A percentile compares a stretch with the other conserved stretches of the same genome.
Conservation (phyloP, 2,329 filamentous ascomycete species). For the Grosmannia clavigera region DNA sequence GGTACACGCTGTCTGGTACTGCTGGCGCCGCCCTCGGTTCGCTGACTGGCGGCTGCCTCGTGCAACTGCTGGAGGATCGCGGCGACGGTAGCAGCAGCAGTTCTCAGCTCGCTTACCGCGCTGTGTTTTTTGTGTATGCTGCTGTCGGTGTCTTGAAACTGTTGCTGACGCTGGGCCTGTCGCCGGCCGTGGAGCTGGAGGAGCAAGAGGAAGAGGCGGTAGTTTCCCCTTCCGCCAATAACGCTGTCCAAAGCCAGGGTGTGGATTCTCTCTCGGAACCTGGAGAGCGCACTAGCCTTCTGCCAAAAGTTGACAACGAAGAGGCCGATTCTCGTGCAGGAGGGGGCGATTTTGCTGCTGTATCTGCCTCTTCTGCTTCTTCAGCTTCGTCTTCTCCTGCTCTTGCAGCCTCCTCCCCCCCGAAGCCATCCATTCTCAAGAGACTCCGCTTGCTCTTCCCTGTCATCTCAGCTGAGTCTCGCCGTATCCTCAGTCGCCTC, state of each 20-base stretch:
- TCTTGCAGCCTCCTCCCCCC: background rate
- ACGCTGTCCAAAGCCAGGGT: background rate
- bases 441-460: slow-evolving; percentile 29
- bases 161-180: slow-evolving; percentile 36
- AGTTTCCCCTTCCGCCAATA: background rate
- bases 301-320: background rate
- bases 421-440: background rate
- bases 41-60: slow-evolving; percentile 45
- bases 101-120: slow-evolving; percentile 30
- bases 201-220: background rate
- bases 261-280: background rate
- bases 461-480: slow-evolving; percentile 43
- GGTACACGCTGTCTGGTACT: slow-evolving; percentile 47
- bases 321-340: too few relatives aligned
- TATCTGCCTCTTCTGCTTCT: background rate
- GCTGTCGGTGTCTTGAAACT: slow-evolving; percentile 45
- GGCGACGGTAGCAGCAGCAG: background rate
- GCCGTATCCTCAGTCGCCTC: slow-evolving; percentile 43
- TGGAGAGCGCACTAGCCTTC: background rate
- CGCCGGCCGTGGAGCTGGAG: slow-evolving; percentile 19
- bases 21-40: slow-evolving; percentile 50
- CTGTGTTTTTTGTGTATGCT: slow-evolving; percentile 46
- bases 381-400: background rate
- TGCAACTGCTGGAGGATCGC: slow-evolving; percentile 33
- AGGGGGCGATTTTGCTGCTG: background rate